Percentiles rank a stretch among this genome's conserved stretches.
phyloP scores from a whole-genome alignment of 2,329 filamentous ascomycete genomes.

The Calonectria hawksworthii region DNA sequence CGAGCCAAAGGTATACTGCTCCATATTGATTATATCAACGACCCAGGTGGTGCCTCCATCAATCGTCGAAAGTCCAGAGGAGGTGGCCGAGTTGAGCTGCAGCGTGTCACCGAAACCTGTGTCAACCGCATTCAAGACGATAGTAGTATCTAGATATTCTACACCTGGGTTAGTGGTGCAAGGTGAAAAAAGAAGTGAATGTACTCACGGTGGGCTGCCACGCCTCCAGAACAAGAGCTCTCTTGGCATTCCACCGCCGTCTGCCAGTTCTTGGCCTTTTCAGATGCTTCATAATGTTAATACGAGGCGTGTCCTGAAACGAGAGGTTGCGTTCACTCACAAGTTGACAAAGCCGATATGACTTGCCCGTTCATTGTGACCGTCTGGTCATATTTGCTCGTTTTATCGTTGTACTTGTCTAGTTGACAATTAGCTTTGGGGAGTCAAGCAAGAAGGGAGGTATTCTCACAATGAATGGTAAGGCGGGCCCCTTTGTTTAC shows the following conservation, averaged over 20 bases:
- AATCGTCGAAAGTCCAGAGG: background rate
- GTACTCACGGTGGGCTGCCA: background rate
- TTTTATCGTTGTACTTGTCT: background rate
- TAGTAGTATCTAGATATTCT: background rate
- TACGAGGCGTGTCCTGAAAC: accelerated
- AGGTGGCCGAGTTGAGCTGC: background rate
- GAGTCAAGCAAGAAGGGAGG: accelerated
- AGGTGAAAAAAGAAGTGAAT: background rate
- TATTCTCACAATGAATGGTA: background rate
- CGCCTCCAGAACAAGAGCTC: background rate
- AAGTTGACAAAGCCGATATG: background rate
- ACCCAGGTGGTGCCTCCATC: conserved; percentile 1
- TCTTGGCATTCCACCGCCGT: background rate
- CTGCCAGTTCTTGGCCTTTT: conserved; percentile 5
- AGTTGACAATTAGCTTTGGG: background rate
- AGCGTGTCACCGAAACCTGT: background rate
- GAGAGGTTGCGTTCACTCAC: background rate
- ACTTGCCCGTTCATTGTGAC: background rate
- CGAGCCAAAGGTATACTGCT: background rate
- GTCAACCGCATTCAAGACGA: background rate
- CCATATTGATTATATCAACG: background rate
- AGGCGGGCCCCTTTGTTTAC: background rate
- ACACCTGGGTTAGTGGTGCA: background rate
- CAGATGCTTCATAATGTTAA: background rate
- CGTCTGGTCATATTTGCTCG: background rate